Evolutionary conservation across 75 land plant genomes (phyloP), one percentile per base, ranked within the genome.

Genomic region (Cryptomeria japonica): DNA sequence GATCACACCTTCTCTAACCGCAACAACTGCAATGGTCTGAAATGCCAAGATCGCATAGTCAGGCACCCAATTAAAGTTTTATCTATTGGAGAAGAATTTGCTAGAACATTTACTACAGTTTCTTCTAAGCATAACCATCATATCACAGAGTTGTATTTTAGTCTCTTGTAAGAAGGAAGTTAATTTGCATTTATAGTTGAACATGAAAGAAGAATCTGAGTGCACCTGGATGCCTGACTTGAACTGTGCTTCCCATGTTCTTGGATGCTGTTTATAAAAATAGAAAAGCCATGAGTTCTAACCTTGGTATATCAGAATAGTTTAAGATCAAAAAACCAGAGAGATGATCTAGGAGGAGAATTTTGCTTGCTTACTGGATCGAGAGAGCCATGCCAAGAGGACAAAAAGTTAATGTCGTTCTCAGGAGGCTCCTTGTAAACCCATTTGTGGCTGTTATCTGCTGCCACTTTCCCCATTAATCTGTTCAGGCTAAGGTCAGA

Each of bases 391-490:
- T 92, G 94, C 96, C 93, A 96, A 2, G 96, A 87, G 32, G 95
- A 90, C 37, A 93, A 55, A 84, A 88, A 88, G 85, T 80, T 86
- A 16, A 86, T 85, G 79, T 93, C 96, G 79, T 82, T 86, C 70
- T 93, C 94, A 31, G 53, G 73, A 44, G 90, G 85, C 34, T 94
- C 95, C 84, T 86, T 92, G 87, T 88, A 96, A 46, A 96, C 93
- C 96, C 96, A 96, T 88, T 93, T 96, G 91, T 96, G 97, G 88
- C 97, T 93, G 85, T 91, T 93, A 58, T 96, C 97, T 83, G 93
- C 94, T 73, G 96, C 96, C 37, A 96, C 94, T 90, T 96, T 96
- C 32, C 96, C 97, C 86, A 96, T 91, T 86, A 94, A 89, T 89
- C 97, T 96, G 92, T 82, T 88, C 80, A 28, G 44, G 53, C 46